Percentiles rank a stretch among this genome's conserved stretches.
Conservation (phyloP, 352 stramenopile species). For the Pseudoperonospora humuli region DNA sequence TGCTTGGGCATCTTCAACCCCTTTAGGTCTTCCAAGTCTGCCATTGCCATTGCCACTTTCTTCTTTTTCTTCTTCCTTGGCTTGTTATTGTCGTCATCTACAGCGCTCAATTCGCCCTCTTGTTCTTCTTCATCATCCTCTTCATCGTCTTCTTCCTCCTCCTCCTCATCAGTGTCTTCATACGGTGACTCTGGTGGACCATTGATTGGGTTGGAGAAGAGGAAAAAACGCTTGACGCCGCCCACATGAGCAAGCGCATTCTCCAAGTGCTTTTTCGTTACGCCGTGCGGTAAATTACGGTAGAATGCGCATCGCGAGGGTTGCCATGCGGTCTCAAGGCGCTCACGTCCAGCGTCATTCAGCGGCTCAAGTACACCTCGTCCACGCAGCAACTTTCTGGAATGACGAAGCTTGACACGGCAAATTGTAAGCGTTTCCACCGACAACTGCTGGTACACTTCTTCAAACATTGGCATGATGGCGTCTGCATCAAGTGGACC, state of each 20-base stretch:
- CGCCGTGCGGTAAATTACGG: conserved; percentile 59
- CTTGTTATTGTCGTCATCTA: conserved; percentile 9
- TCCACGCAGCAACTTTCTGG: conserved; percentile 53
- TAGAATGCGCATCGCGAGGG: conserved; percentile 66
- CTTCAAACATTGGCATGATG: conserved; percentile 77
- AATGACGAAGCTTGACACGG: conserved; percentile 68
- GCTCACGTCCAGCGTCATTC: conserved; percentile 30
- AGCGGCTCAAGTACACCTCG: conserved; percentile 37
- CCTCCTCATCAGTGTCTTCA: conserved; percentile 17
- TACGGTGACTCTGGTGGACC: conserved; percentile 39
- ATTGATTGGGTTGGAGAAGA: conserved; percentile 60
- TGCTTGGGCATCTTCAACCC: conserved; percentile 18
- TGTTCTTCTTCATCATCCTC: conserved; percentile 27
- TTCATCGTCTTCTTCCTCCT: conserved; percentile 23
- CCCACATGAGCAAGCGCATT: conserved; percentile 60
- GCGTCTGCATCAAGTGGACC: conserved; percentile 40
- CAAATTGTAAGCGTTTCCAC: conserved; percentile 84
- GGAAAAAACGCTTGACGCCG: conserved; percentile 53
- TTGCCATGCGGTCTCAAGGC: conserved; percentile 39
- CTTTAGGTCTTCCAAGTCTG: conserved; percentile 11
- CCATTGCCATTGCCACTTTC: conserved; percentile 38
- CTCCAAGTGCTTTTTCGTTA: conserved; percentile 58
- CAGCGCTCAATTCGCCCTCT: conserved; percentile 14
- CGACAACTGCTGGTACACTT: conserved; percentile 69
- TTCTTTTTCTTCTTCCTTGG: conserved; percentile 21